Evolutionary conservation across 192 early-diverging fungal genomes (phyloP).

Genomic region (Entomortierella beljakovae): DNA sequence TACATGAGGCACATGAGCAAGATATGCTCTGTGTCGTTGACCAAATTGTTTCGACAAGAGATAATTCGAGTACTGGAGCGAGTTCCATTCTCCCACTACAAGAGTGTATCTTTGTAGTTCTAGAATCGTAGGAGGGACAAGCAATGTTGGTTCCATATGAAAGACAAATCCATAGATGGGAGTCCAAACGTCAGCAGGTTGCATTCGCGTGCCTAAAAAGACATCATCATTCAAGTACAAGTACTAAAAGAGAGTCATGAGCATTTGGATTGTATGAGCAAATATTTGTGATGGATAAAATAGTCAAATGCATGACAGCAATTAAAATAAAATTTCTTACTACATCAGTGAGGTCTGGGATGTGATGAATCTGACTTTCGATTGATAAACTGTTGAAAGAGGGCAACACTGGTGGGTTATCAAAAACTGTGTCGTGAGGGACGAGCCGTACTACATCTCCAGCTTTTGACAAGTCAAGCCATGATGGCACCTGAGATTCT

Average conservation of each 20-base stretch:
- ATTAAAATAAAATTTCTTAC: constrained; percentile 22
- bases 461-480: constrained; percentile 31
- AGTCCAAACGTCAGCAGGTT: constrained; percentile 41
- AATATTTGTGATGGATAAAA: too few species aligned
- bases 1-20: constrained; percentile 50
- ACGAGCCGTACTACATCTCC: constrained; percentile 18
- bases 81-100: constrained; percentile 43
- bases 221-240: constrained; percentile 59
- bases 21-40: constrained; percentile 31
- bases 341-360: constrained; percentile 30
- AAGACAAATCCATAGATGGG: constrained; percentile 55
- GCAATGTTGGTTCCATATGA: constrained; percentile 38
- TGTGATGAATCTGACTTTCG: constrained; percentile 53
- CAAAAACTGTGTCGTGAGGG: constrained; percentile 41
- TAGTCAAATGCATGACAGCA: neutral
- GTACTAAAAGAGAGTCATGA: constrained; percentile 15
- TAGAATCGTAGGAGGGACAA: constrained; percentile 33
- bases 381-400: constrained; percentile 55
- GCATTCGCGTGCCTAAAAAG: constrained; percentile 27
- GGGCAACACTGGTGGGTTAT: constrained; percentile 20
- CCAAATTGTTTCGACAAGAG: constrained; percentile 55
- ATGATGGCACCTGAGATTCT: constrained; percentile 36
- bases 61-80: constrained; percentile 46
- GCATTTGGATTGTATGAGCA: neutral
- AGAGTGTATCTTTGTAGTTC: neutral